Percentiles rank a stretch among this genome's conserved stretches.
Evolutionary conservation across 331 rosid genomes (phyloP).

Genomic region (Cydonia oblonga): DNA sequence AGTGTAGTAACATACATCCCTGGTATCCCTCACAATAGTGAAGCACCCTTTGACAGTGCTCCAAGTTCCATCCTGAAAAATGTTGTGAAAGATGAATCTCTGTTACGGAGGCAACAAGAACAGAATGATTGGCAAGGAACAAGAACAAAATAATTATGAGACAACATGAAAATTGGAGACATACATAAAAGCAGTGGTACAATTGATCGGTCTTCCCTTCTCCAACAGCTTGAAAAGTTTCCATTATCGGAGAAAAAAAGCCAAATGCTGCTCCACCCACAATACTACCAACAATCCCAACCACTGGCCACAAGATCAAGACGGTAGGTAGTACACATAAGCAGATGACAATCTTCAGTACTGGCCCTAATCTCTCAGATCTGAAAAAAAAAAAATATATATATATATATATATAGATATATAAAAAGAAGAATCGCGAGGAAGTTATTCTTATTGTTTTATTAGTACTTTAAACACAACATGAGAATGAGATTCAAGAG

Average conservation of each 20-base stretch:
- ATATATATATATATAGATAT: background rate
- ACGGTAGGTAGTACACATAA: conserved; percentile 47
- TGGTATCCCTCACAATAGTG: conserved; percentile 60
- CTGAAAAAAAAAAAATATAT: conserved; percentile 21
- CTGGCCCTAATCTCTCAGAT: conserved; percentile 63
- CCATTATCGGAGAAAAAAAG: conserved; percentile 55
- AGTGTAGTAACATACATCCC: conserved; percentile 63
- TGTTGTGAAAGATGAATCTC: conserved; percentile 12
- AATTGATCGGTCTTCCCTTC: conserved; percentile 58
- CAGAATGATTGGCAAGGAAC: background rate
- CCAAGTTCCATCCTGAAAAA: conserved; percentile 76
- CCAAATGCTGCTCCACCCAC: conserved; percentile 82
- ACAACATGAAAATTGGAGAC: conserved; percentile 18
- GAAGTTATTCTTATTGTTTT: background rate
- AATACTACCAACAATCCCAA: conserved; percentile 70
- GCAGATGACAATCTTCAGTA: conserved; percentile 63
- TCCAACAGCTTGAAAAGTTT: conserved; percentile 78
- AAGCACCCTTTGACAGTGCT: conserved; percentile 48
- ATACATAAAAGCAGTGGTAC: conserved; percentile 65
- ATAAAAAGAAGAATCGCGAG: conserved; percentile 9
- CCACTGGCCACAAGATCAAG: conserved; percentile 54
- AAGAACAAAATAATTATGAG: background rate
- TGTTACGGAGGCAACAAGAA: conserved; percentile 12
- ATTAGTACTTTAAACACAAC: background rate
- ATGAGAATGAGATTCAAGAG: background rate